Base-by-base conservation (phyloP, 805 yeast species). In the Soucietia sequanensis region DNA sequence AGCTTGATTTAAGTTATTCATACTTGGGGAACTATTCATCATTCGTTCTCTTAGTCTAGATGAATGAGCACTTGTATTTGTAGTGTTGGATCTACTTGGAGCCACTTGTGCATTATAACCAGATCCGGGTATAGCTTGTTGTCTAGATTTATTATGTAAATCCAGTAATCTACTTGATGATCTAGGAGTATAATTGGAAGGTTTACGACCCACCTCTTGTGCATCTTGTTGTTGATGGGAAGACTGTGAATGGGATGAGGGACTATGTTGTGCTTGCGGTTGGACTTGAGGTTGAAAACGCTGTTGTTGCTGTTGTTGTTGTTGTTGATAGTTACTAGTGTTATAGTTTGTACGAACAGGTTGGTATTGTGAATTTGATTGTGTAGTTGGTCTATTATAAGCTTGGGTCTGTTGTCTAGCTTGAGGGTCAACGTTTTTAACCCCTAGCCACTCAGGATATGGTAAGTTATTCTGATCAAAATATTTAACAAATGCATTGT, bases 401-500 rank as follows among this genome's bases (percentile, higher is more conserved):
- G 6, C 7, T 23, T 30, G 29, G 2, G 26, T 25, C 10, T 39
- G 24, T 9, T 28, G 41, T 8, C 32, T 15, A n/a, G n/a, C n/a
- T n/a, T n/a, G n/a, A n/a, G n/a, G n/a, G n/a, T n/a, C n/a, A n/a
- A n/a, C n/a, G n/a, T n/a, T n/a, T 28, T 38, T 51, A 10, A 50
- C 63, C 4, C 72, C 74, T 22, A 68, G 52, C 74, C 74, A 68
- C 19, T 65, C 72, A 16, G 74, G 74, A 35, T 60, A 68, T n/a
- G 62, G 56, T 31, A 54, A 50, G 23, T 49, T 43, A 13, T 47
- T 48, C 5, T 45, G 18, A 34, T 66, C 69, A 35, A 51, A 68
- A 44, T 60, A 63, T 33, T 57, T 58, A 25, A 65, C 66, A 40
- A 68, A 67, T 3, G 74, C 72, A 40, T 62, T 58, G 52, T 68